A percentile compares a stretch with the other conserved stretches of the same genome.
phyloP scores from a whole-genome alignment of 2,329 filamentous ascomycete species.

The Fusarium lyarnte region DNA sequence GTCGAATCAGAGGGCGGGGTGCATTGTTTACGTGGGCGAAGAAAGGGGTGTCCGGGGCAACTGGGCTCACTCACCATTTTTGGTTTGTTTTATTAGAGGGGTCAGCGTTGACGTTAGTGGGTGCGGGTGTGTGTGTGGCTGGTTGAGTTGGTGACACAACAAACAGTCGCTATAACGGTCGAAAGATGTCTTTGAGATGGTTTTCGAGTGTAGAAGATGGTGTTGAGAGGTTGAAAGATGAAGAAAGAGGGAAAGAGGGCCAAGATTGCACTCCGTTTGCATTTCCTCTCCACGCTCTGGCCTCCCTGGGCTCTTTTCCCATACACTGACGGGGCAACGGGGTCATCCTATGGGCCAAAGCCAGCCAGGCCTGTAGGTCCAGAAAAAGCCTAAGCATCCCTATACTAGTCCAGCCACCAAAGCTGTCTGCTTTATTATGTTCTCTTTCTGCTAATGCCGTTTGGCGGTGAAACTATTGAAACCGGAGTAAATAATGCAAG shows the following conservation, averaged over 20 bases:
- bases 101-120: conserved; percentile 7
- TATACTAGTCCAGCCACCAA: accelerated
- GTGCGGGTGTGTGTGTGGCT: conserved; percentile 11
- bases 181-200: conserved; percentile 14
- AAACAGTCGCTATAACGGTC: conserved; percentile 1
- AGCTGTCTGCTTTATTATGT: conserved; percentile 9
- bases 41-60: conserved; percentile 47
- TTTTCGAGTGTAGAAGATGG: conserved; percentile 12
- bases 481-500: conserved; percentile 34
- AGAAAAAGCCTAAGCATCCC: neutral
- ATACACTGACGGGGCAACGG: conserved; percentile 48
- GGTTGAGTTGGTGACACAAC: conserved; percentile 25
- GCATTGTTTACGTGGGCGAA: conserved; percentile 47
- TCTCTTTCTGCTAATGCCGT: conserved; percentile 8
- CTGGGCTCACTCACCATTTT: conserved; percentile 53
- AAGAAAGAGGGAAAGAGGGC: conserved; percentile 37
- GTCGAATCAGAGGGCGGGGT: conserved; percentile 51
- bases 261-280: conserved; percentile 34
- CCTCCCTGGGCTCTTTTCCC: conserved; percentile 38
- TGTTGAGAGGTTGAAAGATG: conserved; percentile 41
- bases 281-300: conserved; percentile 40
- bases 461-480: conserved; percentile 38
- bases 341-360: conserved; percentile 25
- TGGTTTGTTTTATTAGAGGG: conserved; percentile 29
- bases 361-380: conserved; percentile 11